Conservation (phyloP, 2,329 filamentous ascomycete species). For the Chalaropsis thielavioides region DNA sequence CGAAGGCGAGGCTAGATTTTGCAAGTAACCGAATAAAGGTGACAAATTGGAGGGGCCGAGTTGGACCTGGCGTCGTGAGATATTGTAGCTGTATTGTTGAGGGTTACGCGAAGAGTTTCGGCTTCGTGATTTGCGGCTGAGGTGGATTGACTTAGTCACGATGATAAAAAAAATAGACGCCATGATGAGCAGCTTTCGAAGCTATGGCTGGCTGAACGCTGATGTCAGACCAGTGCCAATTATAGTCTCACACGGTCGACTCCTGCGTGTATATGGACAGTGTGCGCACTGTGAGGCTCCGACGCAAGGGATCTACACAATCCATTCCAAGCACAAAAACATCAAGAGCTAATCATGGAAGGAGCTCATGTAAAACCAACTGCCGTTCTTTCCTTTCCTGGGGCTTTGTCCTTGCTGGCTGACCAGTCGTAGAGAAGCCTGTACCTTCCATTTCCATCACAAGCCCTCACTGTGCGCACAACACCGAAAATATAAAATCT, state of each 20-base stretch:
- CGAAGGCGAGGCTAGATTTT: not conserved
- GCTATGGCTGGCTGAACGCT: slow-evolving; percentile 3
- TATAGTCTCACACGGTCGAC: not conserved
- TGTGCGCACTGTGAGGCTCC: slow-evolving; percentile 1
- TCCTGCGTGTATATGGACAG: not conserved
- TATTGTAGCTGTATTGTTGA: not conserved
- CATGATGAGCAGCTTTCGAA: not conserved
- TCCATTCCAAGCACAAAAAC: not conserved
- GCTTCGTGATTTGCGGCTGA: not conserved
- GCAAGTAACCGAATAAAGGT: not conserved
- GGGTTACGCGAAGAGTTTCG: not conserved
- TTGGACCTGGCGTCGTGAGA: not conserved
- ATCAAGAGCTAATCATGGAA: not conserved
- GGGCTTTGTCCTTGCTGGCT: not conserved
- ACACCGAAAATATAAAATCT: not conserved
- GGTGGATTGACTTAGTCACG: not conserved
- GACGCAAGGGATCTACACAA: not conserved
- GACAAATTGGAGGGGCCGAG: not conserved
- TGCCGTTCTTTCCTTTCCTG: not conserved
- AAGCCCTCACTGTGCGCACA: not conserved
- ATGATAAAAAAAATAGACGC: not conserved
- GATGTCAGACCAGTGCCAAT: slow-evolving; percentile 12
- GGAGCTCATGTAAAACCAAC: not conserved
- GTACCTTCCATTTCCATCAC: not conserved
- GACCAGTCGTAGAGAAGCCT: not conserved